phyloP scores from a whole-genome alignment of 192 early-diverging fungal genomes.

The Haplosporangium gracile region DNA sequence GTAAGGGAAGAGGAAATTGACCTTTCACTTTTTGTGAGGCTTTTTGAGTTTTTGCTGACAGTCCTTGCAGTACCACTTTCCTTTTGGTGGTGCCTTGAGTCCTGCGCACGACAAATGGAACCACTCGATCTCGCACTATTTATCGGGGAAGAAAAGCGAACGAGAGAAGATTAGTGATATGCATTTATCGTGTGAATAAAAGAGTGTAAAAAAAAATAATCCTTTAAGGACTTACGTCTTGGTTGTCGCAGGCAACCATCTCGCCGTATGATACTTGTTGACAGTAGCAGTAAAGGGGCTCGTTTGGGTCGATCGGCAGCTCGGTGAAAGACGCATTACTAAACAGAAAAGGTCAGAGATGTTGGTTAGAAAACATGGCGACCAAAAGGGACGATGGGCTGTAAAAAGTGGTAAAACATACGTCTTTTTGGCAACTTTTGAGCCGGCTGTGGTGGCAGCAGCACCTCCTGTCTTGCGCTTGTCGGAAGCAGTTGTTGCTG shows the following conservation, averaged over 20 bases:
- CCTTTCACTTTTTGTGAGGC: slow-evolving; percentile 61
- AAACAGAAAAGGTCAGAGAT: neutral
- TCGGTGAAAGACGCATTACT: slow-evolving; percentile 61
- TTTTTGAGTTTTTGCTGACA: slow-evolving; percentile 75
- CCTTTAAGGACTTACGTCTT: slow-evolving; percentile 69
- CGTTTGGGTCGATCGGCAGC: slow-evolving; percentile 94
- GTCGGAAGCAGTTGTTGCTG: slow-evolving; percentile 23
- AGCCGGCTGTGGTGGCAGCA: slow-evolving; percentile 9
- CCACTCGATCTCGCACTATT: slow-evolving; percentile 95
- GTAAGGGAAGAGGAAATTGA: no score
- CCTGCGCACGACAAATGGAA: slow-evolving; percentile 97
- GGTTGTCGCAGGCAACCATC: slow-evolving; percentile 97
- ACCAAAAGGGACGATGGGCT: neutral
- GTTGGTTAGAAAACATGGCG: neutral
- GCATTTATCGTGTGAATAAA: neutral
- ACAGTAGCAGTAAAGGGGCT: slow-evolving; percentile 97
- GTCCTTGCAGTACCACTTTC: slow-evolving; percentile 95
- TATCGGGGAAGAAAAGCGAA: neutral
- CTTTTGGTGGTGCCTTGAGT: slow-evolving; percentile 88
- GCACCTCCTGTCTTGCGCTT: slow-evolving; percentile 35
- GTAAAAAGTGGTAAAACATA: slow-evolving; percentile 7
- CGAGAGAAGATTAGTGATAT: neutral
- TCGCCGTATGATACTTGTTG: slow-evolving; percentile 96
- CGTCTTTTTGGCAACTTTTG: slow-evolving; percentile 47
- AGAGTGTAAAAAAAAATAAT: neutral